Evolutionary conservation across 768 basidiomycete genomes (phyloP), one percentile per base, ranked within the genome.

Genomic region (Cystofilobasidium ferigula): DNA sequence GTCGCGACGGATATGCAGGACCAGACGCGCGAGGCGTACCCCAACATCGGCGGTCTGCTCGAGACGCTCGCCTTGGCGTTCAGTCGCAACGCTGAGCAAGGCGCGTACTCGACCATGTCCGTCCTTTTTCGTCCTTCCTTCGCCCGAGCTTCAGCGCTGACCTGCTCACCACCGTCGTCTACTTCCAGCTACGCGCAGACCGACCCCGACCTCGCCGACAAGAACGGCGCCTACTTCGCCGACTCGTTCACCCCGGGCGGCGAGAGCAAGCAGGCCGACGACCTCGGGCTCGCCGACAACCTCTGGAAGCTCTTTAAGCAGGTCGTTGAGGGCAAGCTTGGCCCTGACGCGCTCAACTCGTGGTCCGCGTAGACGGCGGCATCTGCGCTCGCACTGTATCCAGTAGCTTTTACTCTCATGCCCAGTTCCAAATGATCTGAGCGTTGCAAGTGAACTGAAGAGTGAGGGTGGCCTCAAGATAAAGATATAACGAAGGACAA

Each of bases 1-100:
- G 75, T 76, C 60, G 72, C 74, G 69, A 75, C 75, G 59, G 72
- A 73, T 34, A 74, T 75, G 71, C 74, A 76, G 60, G 67, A 62
- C 28, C 65, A 61, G 32, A 61, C 65, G 70, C 69, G 71, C 51
- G 70, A 63, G 18, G 69, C 73, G 12, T 74, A 74, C 70, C 72
- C 73, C 26, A 57, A 71, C 59, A 48, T 57, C 6, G 61, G 61
- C 20, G 35, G 36, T n/a, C 3, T 53, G 35, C n/a, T 48, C 28
- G 48, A 62, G 28, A 35, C 36, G 1, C 22, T 62, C 22, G 42
- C 61, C 3, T n/a, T 62, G 3, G 30, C 43, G 4, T 51, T 48
- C 24, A 47, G 43, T 20, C 68, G 72, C 48, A 43, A 61, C 58
- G 71, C 72, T 9, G 74, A 73, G 53, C 73, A 75, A 54, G 74